phyloP scores from a whole-genome alignment of 2,329 filamentous ascomycete genomes.

The Epicoccum nigrum region DNA sequence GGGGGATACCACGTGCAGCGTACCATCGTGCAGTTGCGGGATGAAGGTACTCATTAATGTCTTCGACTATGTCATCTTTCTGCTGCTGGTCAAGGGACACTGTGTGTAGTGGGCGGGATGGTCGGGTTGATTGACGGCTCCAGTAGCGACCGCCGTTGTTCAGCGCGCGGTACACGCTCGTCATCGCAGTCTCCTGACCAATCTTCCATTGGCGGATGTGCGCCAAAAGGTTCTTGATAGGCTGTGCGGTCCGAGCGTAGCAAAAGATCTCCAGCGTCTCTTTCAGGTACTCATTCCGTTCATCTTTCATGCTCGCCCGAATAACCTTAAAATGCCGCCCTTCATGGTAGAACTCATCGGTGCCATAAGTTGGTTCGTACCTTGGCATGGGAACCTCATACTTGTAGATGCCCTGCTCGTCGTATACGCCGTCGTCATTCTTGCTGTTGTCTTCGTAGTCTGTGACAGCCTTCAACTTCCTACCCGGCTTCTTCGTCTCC shows the following conservation, averaged over 20 bases:
- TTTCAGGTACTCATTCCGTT: conserved; percentile 38
- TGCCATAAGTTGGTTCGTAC: conserved; percentile 58
- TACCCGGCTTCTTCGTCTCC: conserved; percentile 2
- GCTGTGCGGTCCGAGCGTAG: conserved; percentile 54
- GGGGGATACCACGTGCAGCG: conserved; percentile 80
- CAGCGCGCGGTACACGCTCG: conserved; percentile 54
- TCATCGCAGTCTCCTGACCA: conserved; percentile 51
- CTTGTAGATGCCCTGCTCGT: conserved; percentile 12
- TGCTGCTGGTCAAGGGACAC: conserved; percentile 73
- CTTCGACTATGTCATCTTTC: conserved; percentile 69
- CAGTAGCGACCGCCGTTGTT: conserved; percentile 42
- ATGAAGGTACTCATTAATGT: conserved; percentile 80
- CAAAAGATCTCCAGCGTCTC: conserved; percentile 56
- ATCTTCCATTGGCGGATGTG: conserved; percentile 54
- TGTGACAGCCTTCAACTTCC: conserved; percentile 8
- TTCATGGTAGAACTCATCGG: conserved; percentile 52
- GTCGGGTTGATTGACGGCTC: conserved; percentile 57
- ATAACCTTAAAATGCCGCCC: conserved; percentile 50
- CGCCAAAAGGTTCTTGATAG: conserved; percentile 55
- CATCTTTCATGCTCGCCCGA: conserved; percentile 45
- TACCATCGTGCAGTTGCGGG: conserved; percentile 78
- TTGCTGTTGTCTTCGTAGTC: conserved; percentile 2
- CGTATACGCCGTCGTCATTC: background rate
- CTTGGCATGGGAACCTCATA: conserved; percentile 36
- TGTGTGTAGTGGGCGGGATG: conserved; percentile 73